Conservation (phyloP, 1,284 basidiomycete species). For the Puccinia novopanici region DNA sequence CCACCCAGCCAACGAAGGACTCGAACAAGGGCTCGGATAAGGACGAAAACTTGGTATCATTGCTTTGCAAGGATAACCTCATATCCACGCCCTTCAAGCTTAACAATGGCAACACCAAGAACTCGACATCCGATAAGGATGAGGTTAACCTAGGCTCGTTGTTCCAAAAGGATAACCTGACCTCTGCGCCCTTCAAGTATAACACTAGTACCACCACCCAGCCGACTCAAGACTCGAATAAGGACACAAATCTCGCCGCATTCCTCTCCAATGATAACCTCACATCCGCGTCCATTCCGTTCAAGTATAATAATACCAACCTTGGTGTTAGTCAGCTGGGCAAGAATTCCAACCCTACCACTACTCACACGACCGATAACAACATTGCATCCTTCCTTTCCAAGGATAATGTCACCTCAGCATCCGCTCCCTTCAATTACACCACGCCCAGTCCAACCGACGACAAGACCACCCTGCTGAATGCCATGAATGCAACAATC, state of each 20-base stretch:
- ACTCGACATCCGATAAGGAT: no score
- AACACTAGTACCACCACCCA: neutral
- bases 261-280: neutral
- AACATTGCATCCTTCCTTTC: slow-evolving; percentile 7
- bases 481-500: slow-evolving; percentile 16
- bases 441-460: neutral
- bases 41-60: neutral
- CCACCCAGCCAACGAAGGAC: neutral
- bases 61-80: neutral
- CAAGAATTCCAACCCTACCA: neutral
- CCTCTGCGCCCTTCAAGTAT: neutral
- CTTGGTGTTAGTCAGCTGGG: neutral
- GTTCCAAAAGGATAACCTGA: neutral
- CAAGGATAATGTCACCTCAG: neutral
- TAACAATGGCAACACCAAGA: neutral
- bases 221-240: neutral
- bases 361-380: neutral
- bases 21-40: neutral
- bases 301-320: neutral
- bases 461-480: neutral
- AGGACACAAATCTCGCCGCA: neutral
- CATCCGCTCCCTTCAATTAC: neutral
- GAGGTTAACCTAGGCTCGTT: neutral
- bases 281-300: neutral
- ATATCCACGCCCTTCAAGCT: neutral